Conservation (phyloP, 345 rosid genomes). For the Aethionema arabicum region DNA sequence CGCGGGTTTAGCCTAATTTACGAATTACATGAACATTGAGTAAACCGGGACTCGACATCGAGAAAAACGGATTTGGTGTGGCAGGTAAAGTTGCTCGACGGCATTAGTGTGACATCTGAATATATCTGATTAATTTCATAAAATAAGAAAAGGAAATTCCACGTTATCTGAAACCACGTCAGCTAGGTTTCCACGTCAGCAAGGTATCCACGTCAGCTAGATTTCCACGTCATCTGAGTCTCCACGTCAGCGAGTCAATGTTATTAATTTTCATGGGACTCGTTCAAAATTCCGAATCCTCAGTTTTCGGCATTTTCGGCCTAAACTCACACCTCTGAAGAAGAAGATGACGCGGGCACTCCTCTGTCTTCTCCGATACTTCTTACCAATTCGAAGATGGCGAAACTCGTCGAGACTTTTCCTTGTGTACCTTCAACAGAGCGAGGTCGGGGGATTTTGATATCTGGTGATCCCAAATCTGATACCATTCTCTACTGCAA, state of each 20-base stretch:
- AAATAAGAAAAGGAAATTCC: not conserved
- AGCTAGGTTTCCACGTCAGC: not conserved
- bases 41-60: too few relatives aligned
- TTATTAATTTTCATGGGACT: conserved; percentile 15
- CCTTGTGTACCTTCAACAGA: conserved; percentile 86
- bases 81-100: too few relatives aligned
- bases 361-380: not conserved
- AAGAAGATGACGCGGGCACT: conserved; percentile 8
- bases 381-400: conserved; percentile 33
- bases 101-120: too few relatives aligned
- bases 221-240: not conserved
- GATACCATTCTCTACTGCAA: conserved; percentile 73
- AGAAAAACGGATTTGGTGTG: too few relatives aligned
- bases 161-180: not conserved
- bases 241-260: conserved; percentile 4
- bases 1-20: too few relatives aligned
- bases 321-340: conserved; percentile 16
- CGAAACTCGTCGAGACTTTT: conserved; percentile 65
- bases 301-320: not conserved
- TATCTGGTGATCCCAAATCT: conserved; percentile 72
- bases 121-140: not conserved
- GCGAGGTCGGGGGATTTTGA: conserved; percentile 85
- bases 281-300: conserved; percentile 26
- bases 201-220: not conserved
- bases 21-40: too few relatives aligned